phyloP scores from a whole-genome alignment of 495 filamentous ascomycete genomes.

The Aspergillus steynii region DNA sequence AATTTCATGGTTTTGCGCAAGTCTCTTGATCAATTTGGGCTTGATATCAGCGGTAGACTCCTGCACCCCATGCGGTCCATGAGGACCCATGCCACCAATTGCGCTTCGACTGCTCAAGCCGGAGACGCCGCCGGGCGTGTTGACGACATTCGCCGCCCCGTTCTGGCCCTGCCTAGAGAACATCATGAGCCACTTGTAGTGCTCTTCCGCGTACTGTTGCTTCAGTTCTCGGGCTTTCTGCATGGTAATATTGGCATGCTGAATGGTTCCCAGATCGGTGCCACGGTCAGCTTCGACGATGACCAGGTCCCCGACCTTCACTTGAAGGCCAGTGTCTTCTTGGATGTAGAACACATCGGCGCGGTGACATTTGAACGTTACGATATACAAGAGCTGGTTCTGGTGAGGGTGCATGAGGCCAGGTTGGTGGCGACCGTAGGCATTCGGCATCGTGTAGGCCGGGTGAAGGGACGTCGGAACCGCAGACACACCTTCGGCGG shows the following conservation, averaged over 20 bases:
- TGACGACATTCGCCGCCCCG: slow-evolving; percentile 59
- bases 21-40: slow-evolving; percentile 92
- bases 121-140: slow-evolving; percentile 36
- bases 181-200: slow-evolving; percentile 97
- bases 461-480: slow-evolving; percentile 50
- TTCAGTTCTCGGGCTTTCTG: slow-evolving; percentile 83
- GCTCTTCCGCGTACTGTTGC: slow-evolving; percentile 85
- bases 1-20: slow-evolving; percentile 89
- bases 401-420: slow-evolving; percentile 67
- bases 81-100: slow-evolving; percentile 72
- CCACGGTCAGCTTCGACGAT: slow-evolving; percentile 97
- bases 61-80: slow-evolving; percentile 69
- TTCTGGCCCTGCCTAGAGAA: slow-evolving; percentile 72
- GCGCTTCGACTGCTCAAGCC: slow-evolving; percentile 59
- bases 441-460: slow-evolving; percentile 52
- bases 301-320: slow-evolving; percentile 88
- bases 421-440: slow-evolving; percentile 58
- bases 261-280: slow-evolving; percentile 92
- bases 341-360: slow-evolving; percentile 96
- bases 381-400: slow-evolving; percentile 84
- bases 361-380: slow-evolving; percentile 92
- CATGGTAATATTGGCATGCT: slow-evolving; percentile 78
- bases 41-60: slow-evolving; percentile 79
- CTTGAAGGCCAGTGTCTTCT: slow-evolving; percentile 87
- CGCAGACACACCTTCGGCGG: slow-evolving; percentile 36